Percentiles rank a stretch among this genome's conserved stretches.
Conservation (phyloP, 1,284 basidiomycete genomes). For the Ceratobasidium sp. region DNA sequence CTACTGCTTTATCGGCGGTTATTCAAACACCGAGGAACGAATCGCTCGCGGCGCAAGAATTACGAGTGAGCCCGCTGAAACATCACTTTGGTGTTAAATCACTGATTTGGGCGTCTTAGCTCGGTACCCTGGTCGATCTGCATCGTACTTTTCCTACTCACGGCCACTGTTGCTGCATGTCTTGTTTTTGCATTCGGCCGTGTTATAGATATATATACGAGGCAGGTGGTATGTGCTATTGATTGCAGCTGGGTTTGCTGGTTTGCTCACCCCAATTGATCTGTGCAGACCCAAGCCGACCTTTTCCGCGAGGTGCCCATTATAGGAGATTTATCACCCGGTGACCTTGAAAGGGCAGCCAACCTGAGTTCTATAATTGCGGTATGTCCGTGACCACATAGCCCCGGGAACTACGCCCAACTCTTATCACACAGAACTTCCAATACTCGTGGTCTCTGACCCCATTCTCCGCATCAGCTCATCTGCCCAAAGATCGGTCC, state of each 20-base stretch:
- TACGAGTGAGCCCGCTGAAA: slow-evolving; percentile 21
- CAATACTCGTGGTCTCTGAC: slow-evolving; percentile 28
- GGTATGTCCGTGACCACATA: background rate
- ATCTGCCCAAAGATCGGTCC: slow-evolving; percentile 35
- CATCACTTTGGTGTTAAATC: background rate
- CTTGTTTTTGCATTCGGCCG: slow-evolving; percentile 42
- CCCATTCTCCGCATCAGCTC: slow-evolving; percentile 27
- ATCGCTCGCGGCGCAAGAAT: slow-evolving; percentile 19
- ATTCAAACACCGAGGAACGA: slow-evolving; percentile 34
- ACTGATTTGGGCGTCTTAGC: slow-evolving; percentile 4
- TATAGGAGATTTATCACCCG: slow-evolving; percentile 33
- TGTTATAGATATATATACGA: slow-evolving; percentile 35
- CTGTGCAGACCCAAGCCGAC: slow-evolving; percentile 14
- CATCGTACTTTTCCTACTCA: slow-evolving; percentile 30
- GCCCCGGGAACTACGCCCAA: background rate
- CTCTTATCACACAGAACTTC: background rate
- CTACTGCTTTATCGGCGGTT: slow-evolving; percentile 29
- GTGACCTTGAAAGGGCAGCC: slow-evolving; percentile 9
- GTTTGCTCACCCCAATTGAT: background rate
- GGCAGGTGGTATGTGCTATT: slow-evolving; percentile 10
- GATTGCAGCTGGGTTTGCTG: background rate
- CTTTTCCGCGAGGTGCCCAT: slow-evolving; percentile 21
- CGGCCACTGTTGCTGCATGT: slow-evolving; percentile 10
- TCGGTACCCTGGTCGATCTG: slow-evolving; percentile 21
- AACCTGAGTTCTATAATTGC: background rate